Evolutionary conservation across 257 asterid genomes (phyloP), one percentile per base, ranked within the genome.

Genomic region (Lantana camara): DNA sequence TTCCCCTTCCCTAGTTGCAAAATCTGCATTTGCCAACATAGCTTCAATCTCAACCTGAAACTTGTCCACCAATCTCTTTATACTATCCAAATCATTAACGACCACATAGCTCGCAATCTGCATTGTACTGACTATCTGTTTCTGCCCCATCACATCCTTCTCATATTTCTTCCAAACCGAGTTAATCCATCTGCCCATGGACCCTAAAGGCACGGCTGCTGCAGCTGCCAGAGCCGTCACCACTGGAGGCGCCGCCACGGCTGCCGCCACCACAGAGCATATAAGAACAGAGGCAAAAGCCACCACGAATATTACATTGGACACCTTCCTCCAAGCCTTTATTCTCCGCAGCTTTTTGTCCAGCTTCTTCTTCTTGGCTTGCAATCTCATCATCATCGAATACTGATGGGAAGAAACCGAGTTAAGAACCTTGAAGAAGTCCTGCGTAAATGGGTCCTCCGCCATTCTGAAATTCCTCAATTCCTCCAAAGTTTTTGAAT

Each of bases 211-310:
- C 57, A 85, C 79, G 1, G 97, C 83, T 1, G 97, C 97, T 0
- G 97, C 97, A 0, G 96, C 96, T 8, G 95, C 94, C 69, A 90
- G 61, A 0, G 96, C 95, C 0, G 96, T 74, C 75, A 85, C 85
- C 46, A 90, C 86, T 1, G 95, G 90, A 0, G 97, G 95, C 0
- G 97, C 97, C 1, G 90, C 67, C 63, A 90, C 34, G 1, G 97
- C 97, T 0, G 97, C 97, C 3, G 95, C 97, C 75, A 90, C 95
- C 42, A 90, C 96, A 1, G 97, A 85, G 69, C 88, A 87, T 30
- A 90, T 78, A 71, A 87, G 46, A 27, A 87, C 94, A 0, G 94
- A 78, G 3, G 90, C 84, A 37, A 90, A 87, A 7, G 94, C 80
- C 1, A 76, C 81, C 1, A 83, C 83, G 60, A 90, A 87, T 44